Percentiles rank a stretch among this genome's conserved stretches.
These are phyloP conservation scores for Fusarium graminum DNA, from an alignment of 2,329 filamentous ascomycete species.

Conservation along the genomic window DNA sequence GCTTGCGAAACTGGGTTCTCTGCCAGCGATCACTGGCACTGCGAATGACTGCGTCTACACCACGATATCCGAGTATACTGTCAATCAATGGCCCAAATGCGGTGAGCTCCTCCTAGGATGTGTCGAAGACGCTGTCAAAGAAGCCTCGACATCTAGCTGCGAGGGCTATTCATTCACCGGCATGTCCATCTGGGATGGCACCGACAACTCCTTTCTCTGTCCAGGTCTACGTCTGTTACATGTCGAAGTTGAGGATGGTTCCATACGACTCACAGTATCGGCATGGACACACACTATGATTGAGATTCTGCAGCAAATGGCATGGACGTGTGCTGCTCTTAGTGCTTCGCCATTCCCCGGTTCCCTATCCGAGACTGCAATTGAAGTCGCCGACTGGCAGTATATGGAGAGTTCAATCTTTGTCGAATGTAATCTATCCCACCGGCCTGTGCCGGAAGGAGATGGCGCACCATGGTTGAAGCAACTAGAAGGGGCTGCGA, in stretches of 20 bases:
- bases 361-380: conserved; percentile 49
- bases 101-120: conserved; percentile 50
- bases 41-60: conserved; percentile 52
- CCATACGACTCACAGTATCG: conserved; percentile 52
- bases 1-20: conserved; percentile 48
- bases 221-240: conserved; percentile 53
- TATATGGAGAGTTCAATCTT: conserved; percentile 53
- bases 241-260: conserved; percentile 53
- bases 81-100: conserved; percentile 52
- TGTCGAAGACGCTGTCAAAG: conserved; percentile 51
- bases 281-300: conserved; percentile 54
- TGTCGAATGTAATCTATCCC: conserved; percentile 53
- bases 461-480: conserved; percentile 50
- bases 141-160: conserved; percentile 45
- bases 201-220: conserved; percentile 45
- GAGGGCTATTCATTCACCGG: conserved; percentile 49
- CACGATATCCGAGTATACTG: conserved; percentile 53
- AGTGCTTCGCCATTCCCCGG: conserved; percentile 54
- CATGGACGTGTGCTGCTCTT: conserved; percentile 54
- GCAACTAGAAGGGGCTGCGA: conserved; percentile 50
- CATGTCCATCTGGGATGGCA: conserved; percentile 56
- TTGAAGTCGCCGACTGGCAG: conserved; percentile 52
- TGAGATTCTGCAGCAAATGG: conserved; percentile 56
- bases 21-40: conserved; percentile 54
- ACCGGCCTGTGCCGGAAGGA: conserved; percentile 49